A percentile compares a stretch with the other conserved stretches of the same genome.
Evolutionary conservation across 495 filamentous ascomycete genomes (phyloP).

Genomic region (Cryomyces minteri): DNA sequence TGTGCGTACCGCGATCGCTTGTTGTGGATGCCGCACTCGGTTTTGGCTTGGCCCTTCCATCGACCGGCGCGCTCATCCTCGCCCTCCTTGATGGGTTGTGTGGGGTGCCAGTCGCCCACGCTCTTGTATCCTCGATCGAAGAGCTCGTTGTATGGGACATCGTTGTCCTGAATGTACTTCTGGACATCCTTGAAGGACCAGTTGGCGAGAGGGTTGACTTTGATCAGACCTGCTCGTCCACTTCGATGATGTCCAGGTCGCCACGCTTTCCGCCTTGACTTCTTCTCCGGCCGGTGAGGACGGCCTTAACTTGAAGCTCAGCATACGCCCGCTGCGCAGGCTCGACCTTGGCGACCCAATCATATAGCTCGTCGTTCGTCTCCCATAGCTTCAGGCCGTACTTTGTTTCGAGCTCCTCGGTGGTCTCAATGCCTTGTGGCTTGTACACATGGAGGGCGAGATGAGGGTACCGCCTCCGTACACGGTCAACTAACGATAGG

Average conservation of each 20-base stretch:
- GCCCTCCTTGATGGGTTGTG: conserved; percentile 65
- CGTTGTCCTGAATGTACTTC: conserved; percentile 62
- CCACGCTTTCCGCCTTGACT: conserved; percentile 91
- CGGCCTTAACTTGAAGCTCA: conserved; percentile 75
- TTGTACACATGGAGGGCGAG: conserved; percentile 76
- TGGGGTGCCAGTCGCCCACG: conserved; percentile 94
- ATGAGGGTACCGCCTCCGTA: conserved; percentile 56
- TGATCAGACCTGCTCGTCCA: conserved; percentile 89
- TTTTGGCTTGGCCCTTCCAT: conserved; percentile 90
- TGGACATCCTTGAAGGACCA: conserved; percentile 86
- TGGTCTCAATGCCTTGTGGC: conserved; percentile 50
- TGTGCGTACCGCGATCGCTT: conserved; percentile 80
- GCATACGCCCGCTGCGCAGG: conserved; percentile 83
- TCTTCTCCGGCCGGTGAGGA: conserved; percentile 82
- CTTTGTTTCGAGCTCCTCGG: conserved; percentile 57
- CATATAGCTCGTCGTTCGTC: conserved; percentile 70
- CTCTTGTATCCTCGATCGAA: conserved; percentile 91
- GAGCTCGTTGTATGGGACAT: conserved; percentile 86
- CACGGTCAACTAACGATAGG: conserved; percentile 58
- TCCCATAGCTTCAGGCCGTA: conserved; percentile 81
- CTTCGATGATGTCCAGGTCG: conserved; percentile 71
- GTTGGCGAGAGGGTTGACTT: conserved; percentile 96
- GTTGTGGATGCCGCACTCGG: conserved; percentile 97
- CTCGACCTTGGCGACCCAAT: conserved; percentile 95
- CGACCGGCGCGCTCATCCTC: conserved; percentile 95